These are phyloP conservation scores for Purpureocillium takamizusanense DNA, from an alignment of 2,329 filamentous ascomycete genomes.

Conservation along the genomic window DNA sequence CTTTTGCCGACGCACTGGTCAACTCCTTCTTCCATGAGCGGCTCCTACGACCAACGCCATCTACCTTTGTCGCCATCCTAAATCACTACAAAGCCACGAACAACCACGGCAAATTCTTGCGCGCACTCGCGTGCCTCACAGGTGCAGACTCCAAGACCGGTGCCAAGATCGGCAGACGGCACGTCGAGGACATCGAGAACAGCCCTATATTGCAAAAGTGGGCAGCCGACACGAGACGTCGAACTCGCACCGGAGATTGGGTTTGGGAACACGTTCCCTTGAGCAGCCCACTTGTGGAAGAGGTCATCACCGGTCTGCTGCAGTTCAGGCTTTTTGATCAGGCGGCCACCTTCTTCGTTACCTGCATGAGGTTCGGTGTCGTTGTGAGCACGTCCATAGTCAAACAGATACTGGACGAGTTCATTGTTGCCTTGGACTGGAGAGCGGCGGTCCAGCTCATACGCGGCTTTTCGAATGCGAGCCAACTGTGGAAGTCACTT, in stretches of 20 bases:
- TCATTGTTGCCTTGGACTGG: slow-evolving; percentile 32
- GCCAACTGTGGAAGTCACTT: slow-evolving; percentile 16
- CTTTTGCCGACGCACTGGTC: slow-evolving; percentile 43
- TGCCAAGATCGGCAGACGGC: slow-evolving; percentile 26
- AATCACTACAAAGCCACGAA: slow-evolving; percentile 37
- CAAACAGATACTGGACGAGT: slow-evolving; percentile 30
- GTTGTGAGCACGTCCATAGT: slow-evolving; percentile 20
- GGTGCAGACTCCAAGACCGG: slow-evolving; percentile 31
- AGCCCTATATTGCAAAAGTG: slow-evolving; percentile 18
- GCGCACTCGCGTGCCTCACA: slow-evolving; percentile 35
- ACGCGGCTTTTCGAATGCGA: slow-evolving; percentile 15
- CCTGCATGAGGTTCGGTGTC: slow-evolving; percentile 26
- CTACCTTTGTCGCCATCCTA: slow-evolving; percentile 39
- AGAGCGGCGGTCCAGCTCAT: slow-evolving; percentile 21
- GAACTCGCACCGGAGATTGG: slow-evolving; percentile 20
- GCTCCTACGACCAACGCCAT: slow-evolving; percentile 35
- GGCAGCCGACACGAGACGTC: slow-evolving; percentile 14
- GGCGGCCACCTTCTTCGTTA: slow-evolving; percentile 31
- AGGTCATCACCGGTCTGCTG: slow-evolving; percentile 38
- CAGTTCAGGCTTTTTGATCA: slow-evolving; percentile 35
- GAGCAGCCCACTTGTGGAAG: slow-evolving; percentile 29
- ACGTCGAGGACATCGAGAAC: slow-evolving; percentile 19
- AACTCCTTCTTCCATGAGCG: slow-evolving; percentile 38
- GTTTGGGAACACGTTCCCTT: slow-evolving; percentile 31
- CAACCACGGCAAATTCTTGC: slow-evolving; percentile 32